Percentiles rank a stretch among this genome's conserved stretches.
These are phyloP conservation scores for Talaromyces liani DNA, from an alignment of 495 filamentous ascomycete species.

Conservation along the genomic window DNA sequence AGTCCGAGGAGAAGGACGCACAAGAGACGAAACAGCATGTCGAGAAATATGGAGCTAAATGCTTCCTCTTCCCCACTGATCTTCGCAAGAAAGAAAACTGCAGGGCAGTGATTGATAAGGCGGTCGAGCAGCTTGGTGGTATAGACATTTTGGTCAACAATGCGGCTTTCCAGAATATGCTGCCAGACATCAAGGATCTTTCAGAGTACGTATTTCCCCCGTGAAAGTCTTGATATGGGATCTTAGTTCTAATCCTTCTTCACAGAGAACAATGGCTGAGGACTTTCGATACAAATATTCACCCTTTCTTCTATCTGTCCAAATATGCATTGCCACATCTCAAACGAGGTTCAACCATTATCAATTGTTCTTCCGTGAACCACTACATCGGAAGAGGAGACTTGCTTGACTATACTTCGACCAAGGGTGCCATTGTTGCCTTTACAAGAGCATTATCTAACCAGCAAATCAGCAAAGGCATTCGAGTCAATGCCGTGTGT, in stretches of 20 bases:
- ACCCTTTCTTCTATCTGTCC: slow-evolving; percentile 66
- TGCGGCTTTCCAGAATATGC: slow-evolving; percentile 68
- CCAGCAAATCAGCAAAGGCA: slow-evolving; percentile 62
- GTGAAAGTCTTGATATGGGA: not conserved
- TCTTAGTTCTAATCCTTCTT: slow-evolving; percentile 4
- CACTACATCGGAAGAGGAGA: slow-evolving; percentile 77
- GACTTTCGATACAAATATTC: slow-evolving; percentile 71
- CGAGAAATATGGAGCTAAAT: slow-evolving; percentile 55
- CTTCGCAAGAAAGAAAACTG: slow-evolving; percentile 58
- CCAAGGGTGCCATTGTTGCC: slow-evolving; percentile 75
- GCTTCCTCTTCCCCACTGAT: slow-evolving; percentile 54
- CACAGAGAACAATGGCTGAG: slow-evolving; percentile 64
- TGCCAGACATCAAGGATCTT: slow-evolving; percentile 62
- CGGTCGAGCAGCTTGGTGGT: slow-evolving; percentile 53
- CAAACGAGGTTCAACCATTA: slow-evolving; percentile 67
- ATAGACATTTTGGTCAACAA: slow-evolving; percentile 82
- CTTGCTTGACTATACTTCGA: slow-evolving; percentile 78
- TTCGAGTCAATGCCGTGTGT: slow-evolving; percentile 74
- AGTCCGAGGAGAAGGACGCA: slow-evolving; percentile 71
- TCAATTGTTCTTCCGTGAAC: slow-evolving; percentile 79
- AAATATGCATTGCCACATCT: slow-evolving; percentile 75
- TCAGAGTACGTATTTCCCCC: slow-evolving; percentile 48
- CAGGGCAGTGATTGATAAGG: slow-evolving; percentile 58
- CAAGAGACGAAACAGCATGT: slow-evolving; percentile 64
- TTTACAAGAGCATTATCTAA: slow-evolving; percentile 77